These are phyloP conservation scores for Trichoderma parareesei DNA, from an alignment of 495 filamentous ascomycete genomes.

Conservation along the genomic window DNA sequence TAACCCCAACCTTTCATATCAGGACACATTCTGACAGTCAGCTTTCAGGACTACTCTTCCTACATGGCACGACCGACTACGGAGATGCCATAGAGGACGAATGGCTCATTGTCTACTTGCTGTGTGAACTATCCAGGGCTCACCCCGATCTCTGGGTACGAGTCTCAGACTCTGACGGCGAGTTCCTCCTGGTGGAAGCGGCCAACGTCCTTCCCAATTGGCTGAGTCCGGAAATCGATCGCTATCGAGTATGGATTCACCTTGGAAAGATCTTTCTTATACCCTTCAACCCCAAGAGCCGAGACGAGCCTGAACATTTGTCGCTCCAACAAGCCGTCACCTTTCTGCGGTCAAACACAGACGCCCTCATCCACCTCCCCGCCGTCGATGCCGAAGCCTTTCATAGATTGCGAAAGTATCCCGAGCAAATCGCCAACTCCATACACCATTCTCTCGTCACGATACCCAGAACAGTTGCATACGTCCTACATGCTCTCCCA, in stretches of 20 bases:
- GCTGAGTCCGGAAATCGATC: constrained; percentile 86
- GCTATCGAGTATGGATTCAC: constrained; percentile 79
- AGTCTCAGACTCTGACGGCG: constrained; percentile 79
- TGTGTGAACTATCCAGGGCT: constrained; percentile 69
- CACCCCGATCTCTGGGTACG: constrained; percentile 74
- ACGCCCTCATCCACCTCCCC: constrained; percentile 52
- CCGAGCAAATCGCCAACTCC: constrained; percentile 57
- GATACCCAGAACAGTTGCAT: constrained; percentile 77
- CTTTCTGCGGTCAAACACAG: constrained; percentile 45
- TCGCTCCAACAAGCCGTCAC: constrained; percentile 51
- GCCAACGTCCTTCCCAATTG: constrained; percentile 80
- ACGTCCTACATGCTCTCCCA: constrained; percentile 64
- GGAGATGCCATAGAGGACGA: constrained; percentile 95
- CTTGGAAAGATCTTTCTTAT: constrained; percentile 66
- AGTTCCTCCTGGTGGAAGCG: constrained; percentile 92
- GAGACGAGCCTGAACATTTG: constrained; percentile 26
- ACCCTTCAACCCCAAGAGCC: constrained; percentile 32
- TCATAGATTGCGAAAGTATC: constrained; percentile 76
- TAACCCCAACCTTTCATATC: not conserved
- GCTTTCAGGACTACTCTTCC: constrained; percentile 34
- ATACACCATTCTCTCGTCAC: constrained; percentile 63
- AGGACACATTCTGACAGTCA: not conserved
- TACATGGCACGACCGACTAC: constrained; percentile 71
- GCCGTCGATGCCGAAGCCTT: constrained; percentile 83
- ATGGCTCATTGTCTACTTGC: constrained; percentile 88